phyloP scores from a whole-genome alignment of 1,139 yeast genomes.

The Sugiyamaella japonica region DNA sequence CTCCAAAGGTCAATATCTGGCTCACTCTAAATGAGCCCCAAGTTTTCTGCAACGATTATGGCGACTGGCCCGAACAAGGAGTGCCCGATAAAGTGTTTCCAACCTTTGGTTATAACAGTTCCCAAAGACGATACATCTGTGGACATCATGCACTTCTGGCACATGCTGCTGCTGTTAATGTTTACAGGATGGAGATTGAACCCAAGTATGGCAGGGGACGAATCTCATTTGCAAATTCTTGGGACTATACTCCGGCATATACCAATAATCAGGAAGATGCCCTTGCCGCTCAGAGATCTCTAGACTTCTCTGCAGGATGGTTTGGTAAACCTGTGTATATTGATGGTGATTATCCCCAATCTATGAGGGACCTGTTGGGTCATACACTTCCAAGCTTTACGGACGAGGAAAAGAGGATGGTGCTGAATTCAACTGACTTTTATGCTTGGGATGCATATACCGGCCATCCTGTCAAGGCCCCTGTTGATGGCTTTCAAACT shows the following conservation, averaged over 20 bases:
- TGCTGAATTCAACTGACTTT: slow-evolving; percentile 39
- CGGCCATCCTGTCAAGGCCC: slow-evolving; percentile 36
- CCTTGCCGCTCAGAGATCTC: slow-evolving; percentile 37
- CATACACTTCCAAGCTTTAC: slow-evolving; percentile 35
- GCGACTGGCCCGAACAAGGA: slow-evolving; percentile 24
- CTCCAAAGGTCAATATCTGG: slow-evolving; percentile 43
- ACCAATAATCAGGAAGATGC: slow-evolving; percentile 24
- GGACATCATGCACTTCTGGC: slow-evolving; percentile 41
- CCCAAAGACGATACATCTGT: slow-evolving; percentile 26
- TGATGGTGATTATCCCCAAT: slow-evolving; percentile 41
- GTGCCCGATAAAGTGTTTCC: slow-evolving; percentile 32
- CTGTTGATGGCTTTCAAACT: slow-evolving; percentile 33
- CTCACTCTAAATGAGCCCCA: slow-evolving; percentile 44
- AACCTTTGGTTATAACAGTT: slow-evolving; percentile 24
- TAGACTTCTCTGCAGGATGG: slow-evolving; percentile 39
- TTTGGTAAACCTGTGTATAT: slow-evolving; percentile 41
- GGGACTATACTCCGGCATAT: slow-evolving; percentile 33
- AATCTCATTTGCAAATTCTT: slow-evolving; percentile 34
- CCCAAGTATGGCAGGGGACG: slow-evolving; percentile 34
- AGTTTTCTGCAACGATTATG: slow-evolving; percentile 30
- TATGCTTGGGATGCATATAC: slow-evolving; percentile 45
- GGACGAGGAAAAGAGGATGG: slow-evolving; percentile 35
- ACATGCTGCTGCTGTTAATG: slow-evolving; percentile 38
- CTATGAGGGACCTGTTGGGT: slow-evolving; percentile 35
- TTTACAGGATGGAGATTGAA: slow-evolving; percentile 40